These are phyloP conservation scores for Myriosclerotinia scirpicola DNA, from an alignment of 2,329 filamentous ascomycete species.

Conservation along the genomic window DNA sequence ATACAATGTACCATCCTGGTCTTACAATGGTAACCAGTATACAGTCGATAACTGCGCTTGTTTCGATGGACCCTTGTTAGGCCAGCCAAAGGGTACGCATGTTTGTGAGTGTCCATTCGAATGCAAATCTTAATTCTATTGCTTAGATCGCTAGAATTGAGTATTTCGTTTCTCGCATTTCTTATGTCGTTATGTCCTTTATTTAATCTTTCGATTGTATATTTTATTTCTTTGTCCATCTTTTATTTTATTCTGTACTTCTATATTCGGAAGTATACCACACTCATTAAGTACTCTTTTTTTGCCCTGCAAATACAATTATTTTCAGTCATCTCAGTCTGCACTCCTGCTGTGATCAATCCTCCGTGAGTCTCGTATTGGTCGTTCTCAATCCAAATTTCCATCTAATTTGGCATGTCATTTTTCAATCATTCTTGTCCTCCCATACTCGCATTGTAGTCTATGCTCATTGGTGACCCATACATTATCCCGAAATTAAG, in stretches of 20 bases:
- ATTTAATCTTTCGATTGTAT: neutral
- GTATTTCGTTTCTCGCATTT: neutral
- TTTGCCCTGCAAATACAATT: neutral
- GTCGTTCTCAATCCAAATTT: no score
- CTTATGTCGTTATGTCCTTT: neutral
- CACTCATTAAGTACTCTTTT: neutral
- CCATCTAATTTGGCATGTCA: neutral
- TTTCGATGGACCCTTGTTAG: constrained; percentile 1
- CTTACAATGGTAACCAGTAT: neutral
- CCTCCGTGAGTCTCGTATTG: neutral
- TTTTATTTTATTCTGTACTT: neutral
- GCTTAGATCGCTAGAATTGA: neutral
- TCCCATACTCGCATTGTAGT: neutral
- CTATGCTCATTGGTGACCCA: neutral
- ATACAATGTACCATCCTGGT: neutral
- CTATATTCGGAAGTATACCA: neutral
- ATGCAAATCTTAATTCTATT: neutral
- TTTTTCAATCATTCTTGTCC: neutral
- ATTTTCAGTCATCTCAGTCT: neutral
- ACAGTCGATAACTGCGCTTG: neutral
- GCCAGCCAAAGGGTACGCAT: constrained; percentile 8
- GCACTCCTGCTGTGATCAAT: neutral
- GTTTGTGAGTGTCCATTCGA: constrained; percentile 9
- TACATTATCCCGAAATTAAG: neutral
- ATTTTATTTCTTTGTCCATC: neutral